Evolutionary conservation across 176 grass and related monocot species (phyloP).

Genomic region (Juncus inflexus): DNA sequence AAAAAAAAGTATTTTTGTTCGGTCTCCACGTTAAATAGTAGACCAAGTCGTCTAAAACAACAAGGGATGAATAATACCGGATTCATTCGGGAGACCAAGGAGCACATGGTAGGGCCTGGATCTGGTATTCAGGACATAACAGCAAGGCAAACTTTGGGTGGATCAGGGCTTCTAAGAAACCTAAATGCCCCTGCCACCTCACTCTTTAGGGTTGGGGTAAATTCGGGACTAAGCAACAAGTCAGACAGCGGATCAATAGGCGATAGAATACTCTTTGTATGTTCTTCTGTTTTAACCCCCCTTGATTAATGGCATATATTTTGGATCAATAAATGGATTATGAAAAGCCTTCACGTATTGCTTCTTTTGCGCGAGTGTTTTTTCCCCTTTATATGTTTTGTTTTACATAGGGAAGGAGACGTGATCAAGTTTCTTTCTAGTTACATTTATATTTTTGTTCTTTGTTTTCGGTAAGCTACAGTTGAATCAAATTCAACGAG

Average conservation of each 20-base stretch:
- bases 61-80: slow-evolving; percentile 13
- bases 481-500: slow-evolving; percentile 6
- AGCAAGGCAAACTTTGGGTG: slow-evolving; percentile 15
- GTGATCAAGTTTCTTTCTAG: no score
- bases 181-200: slow-evolving; percentile 11
- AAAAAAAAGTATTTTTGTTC: background rate
- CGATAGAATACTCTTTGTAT: background rate
- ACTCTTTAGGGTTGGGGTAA: slow-evolving; percentile 22
- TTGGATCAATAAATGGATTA: slow-evolving; percentile 2
- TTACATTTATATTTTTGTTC: background rate
- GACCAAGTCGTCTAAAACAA: slow-evolving; percentile 2
- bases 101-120: slow-evolving; percentile 25
- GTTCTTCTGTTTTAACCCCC: slow-evolving; percentile 3
- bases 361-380: slow-evolving; percentile 12
- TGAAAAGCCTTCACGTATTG: slow-evolving; percentile 21
- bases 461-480: background rate
- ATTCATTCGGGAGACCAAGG: slow-evolving; percentile 25
- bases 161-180: slow-evolving; percentile 13
- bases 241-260: slow-evolving; percentile 21
- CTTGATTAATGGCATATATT: slow-evolving; percentile 23
- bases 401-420: no score
- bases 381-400: slow-evolving; percentile 9
- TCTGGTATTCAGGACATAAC: slow-evolving; percentile 11
- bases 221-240: slow-evolving; percentile 20
- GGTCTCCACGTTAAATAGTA: background rate